Conservation (phyloP, 2,329 filamentous ascomycete species). For the Elsinoe perseae region DNA sequence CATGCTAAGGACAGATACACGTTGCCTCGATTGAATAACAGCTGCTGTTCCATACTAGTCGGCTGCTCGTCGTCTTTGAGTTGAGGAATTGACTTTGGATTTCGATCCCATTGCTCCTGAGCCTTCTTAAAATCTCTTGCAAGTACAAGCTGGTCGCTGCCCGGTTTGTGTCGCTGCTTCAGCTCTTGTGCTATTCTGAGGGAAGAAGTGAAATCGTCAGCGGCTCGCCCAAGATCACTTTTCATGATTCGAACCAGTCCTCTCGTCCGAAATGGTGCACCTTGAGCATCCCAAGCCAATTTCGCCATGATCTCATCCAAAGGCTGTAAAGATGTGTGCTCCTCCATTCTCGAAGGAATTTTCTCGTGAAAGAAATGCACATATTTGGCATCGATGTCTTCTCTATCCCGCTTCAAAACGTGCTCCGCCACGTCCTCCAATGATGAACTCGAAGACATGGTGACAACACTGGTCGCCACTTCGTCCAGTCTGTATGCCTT, state of each 20-base stretch:
- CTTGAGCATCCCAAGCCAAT: slow-evolving; percentile 56
- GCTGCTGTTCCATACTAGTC: slow-evolving; percentile 63
- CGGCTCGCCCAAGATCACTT: slow-evolving; percentile 62
- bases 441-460: slow-evolving; percentile 71
- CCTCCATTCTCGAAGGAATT: slow-evolving; percentile 66
- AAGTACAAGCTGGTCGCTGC: slow-evolving; percentile 46
- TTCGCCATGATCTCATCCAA: slow-evolving; percentile 61
- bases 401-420: slow-evolving; percentile 62
- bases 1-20: slow-evolving; percentile 66
- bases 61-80: slow-evolving; percentile 60
- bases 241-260: slow-evolving; percentile 70
- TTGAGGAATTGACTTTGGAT: slow-evolving; percentile 41
- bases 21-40: slow-evolving; percentile 67
- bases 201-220: slow-evolving; percentile 61
- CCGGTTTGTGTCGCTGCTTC: slow-evolving; percentile 37
- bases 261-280: slow-evolving; percentile 61
- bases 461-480: slow-evolving; percentile 72
- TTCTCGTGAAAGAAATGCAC: slow-evolving; percentile 93
- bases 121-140: slow-evolving; percentile 38
- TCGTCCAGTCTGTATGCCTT: slow-evolving; percentile 75
- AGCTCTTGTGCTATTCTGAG: slow-evolving; percentile 46
- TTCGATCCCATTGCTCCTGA: slow-evolving; percentile 31
- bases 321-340: slow-evolving; percentile 60
- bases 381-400: slow-evolving; percentile 67
- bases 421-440: slow-evolving; percentile 67